Evolutionary conservation across 805 yeast genomes (phyloP).

Genomic region (Komagataella kurtzmanii): DNA sequence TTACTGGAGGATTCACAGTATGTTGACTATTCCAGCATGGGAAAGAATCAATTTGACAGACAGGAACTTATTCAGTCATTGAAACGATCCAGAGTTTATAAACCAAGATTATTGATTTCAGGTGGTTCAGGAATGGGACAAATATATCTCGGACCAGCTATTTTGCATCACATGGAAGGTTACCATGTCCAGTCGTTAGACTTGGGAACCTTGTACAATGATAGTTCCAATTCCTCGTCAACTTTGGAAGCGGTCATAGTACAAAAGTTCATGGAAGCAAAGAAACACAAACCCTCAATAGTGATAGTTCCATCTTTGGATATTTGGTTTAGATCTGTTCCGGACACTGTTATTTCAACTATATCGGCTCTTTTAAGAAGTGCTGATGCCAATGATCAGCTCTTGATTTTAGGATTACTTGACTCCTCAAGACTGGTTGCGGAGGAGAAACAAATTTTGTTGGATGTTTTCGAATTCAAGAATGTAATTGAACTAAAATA

Average conservation of each 20-base stretch:
- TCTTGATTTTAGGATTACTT: constrained; percentile 63
- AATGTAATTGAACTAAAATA: constrained; percentile 24
- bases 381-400: constrained; percentile 56
- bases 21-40: constrained; percentile 41
- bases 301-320: constrained; percentile 74
- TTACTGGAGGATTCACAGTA: constrained; percentile 59
- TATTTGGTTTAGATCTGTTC: constrained; percentile 57
- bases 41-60: constrained; percentile 49
- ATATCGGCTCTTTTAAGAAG: constrained; percentile 57
- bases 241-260: constrained; percentile 77
- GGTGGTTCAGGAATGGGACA: constrained; percentile 82
- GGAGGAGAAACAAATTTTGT: constrained; percentile 31
- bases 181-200: constrained; percentile 82
- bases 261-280: constrained; percentile 76
- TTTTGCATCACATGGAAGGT: constrained; percentile 75
- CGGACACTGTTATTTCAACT: constrained; percentile 59
- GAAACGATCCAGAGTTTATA: constrained; percentile 44
- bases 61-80: constrained; percentile 41
- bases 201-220: constrained; percentile 62
- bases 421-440: constrained; percentile 23
- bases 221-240: constrained; percentile 37
- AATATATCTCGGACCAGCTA: constrained; percentile 70
- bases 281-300: constrained; percentile 81
- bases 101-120: constrained; percentile 66
- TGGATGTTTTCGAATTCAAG: constrained; percentile 43